Evolutionary conservation across 2,329 filamentous ascomycete genomes (phyloP).

Genomic region (Neofusicoccum parvum): DNA sequence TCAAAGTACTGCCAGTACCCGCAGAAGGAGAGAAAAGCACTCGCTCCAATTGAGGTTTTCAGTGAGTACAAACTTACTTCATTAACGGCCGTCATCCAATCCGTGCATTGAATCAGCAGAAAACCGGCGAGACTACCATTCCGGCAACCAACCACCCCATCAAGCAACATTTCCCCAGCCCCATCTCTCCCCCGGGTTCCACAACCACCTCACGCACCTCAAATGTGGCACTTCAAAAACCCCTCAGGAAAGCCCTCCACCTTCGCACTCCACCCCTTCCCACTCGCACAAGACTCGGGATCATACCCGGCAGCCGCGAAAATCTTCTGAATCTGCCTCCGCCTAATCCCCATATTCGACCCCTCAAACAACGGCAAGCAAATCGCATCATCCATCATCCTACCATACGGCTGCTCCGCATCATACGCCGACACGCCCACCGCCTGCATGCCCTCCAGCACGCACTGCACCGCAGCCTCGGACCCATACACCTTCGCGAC

Average conservation of each 20-base stretch:
- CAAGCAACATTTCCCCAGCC: too few relatives aligned
- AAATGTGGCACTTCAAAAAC: not conserved
- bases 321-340: not conserved
- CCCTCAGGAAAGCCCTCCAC: not conserved
- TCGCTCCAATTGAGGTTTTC: too few relatives aligned
- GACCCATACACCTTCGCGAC: slow-evolving; percentile 56
- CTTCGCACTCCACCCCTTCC: not conserved
- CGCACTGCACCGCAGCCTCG: slow-evolving; percentile 52
- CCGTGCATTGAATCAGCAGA: too few relatives aligned
- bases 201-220: not conserved
- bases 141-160: too few relatives aligned
- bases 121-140: too few relatives aligned
- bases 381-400: not conserved
- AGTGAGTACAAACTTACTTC: too few relatives aligned
- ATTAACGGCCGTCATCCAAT: too few relatives aligned
- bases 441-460: slow-evolving; percentile 50
- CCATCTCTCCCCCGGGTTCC: too few relatives aligned
- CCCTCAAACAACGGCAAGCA: not conserved
- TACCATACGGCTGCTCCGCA: not conserved
- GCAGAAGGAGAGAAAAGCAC: too few relatives aligned
- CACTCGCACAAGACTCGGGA: not conserved
- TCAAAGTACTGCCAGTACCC: too few relatives aligned
- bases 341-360: not conserved
- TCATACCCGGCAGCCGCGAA: not conserved
- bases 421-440: slow-evolving; percentile 52